These are phyloP conservation scores for Patellifolia procumbens DNA, from an alignment of 179 eudicot species.

Conservation along the genomic window DNA sequence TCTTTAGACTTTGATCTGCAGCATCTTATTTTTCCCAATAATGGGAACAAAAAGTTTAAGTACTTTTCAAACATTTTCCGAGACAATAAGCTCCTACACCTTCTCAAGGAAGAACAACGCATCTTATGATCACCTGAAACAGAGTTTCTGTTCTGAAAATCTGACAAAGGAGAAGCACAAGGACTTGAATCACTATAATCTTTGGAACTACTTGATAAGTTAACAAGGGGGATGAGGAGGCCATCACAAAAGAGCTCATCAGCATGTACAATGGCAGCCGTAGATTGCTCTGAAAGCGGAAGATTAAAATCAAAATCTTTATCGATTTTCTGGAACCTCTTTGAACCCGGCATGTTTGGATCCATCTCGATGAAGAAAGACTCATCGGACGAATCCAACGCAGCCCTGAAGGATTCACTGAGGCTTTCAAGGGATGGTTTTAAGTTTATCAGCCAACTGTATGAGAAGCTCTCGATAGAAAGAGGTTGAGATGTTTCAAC, in stretches of 20 bases:
- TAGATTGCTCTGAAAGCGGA: conserved; percentile 41
- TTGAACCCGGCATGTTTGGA: conserved; percentile 68
- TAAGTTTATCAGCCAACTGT: conserved; percentile 64
- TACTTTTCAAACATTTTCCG: conserved; percentile 51
- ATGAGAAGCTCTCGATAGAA: conserved; percentile 79
- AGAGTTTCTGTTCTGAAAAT: conserved; percentile 9
- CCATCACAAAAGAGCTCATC: conserved; percentile 76
- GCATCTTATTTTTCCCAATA: conserved; percentile 43
- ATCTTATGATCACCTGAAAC: conserved; percentile 29
- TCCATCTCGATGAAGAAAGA: conserved; percentile 89
- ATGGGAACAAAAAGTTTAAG: conserved; percentile 44
- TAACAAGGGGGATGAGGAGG: conserved; percentile 49
- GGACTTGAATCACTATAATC: conserved; percentile 27
- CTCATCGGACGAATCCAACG: conserved; percentile 55
- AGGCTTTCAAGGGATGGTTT: conserved; percentile 62
- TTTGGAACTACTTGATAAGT: conserved; percentile 33
- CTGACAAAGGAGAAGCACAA: conserved; percentile 26
- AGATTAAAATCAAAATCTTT: conserved; percentile 53
- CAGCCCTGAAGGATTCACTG: conserved; percentile 53
- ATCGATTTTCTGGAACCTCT: conserved; percentile 51
- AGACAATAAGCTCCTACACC: conserved; percentile 57
- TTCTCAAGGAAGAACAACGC: conserved; percentile 54
- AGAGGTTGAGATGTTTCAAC: conserved; percentile 52
- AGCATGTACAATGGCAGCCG: conserved; percentile 51
- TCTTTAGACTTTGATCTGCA: conserved; percentile 34